Evolutionary conservation across 192 early-diverging fungal species (phyloP).

Genomic region (Coemansia sp.): DNA sequence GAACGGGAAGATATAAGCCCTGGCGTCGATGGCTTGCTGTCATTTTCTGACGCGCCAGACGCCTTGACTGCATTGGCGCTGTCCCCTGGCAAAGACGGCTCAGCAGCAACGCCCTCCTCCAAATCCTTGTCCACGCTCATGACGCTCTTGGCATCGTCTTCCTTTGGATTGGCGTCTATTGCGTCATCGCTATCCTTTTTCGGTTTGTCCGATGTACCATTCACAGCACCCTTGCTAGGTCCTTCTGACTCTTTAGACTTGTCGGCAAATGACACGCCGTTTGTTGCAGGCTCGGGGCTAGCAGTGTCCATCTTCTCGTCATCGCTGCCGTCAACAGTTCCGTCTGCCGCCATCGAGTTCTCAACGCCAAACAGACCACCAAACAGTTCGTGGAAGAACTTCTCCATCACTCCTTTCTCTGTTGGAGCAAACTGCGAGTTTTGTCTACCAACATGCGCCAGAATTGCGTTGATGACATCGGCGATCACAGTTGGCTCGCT

Average conservation of each 20-base stretch:
- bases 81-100: constrained; percentile 4
- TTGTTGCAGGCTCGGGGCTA: constrained; percentile 9
- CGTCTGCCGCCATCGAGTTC: constrained; percentile 6
- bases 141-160: constrained; percentile 3
- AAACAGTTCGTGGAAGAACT: constrained; percentile 76
- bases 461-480: constrained; percentile 74
- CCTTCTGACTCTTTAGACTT: background rate
- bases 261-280: constrained; percentile 3
- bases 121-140: background rate
- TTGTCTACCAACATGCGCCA: constrained; percentile 67
- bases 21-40: constrained; percentile 54
- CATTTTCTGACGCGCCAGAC: constrained; percentile 10
- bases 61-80: constrained; percentile 5
- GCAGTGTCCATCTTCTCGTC: constrained; percentile 2
- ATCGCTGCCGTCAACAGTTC: constrained; percentile 5
- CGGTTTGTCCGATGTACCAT: background rate
- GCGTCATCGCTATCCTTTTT: background rate
- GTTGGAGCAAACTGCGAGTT: constrained; percentile 55
- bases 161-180: constrained; percentile 14
- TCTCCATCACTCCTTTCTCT: constrained; percentile 75
- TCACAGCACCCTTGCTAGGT: background rate
- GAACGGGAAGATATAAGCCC: constrained; percentile 55
- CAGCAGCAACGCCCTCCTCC: background rate
- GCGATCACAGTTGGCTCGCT: constrained; percentile 72
- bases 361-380: constrained; percentile 49